A percentile compares a stretch with the other conserved stretches of the same genome.
These are phyloP conservation scores for Pueraria montana DNA, from an alignment of 306 rosid genomes.

Conservation along the genomic window DNA sequence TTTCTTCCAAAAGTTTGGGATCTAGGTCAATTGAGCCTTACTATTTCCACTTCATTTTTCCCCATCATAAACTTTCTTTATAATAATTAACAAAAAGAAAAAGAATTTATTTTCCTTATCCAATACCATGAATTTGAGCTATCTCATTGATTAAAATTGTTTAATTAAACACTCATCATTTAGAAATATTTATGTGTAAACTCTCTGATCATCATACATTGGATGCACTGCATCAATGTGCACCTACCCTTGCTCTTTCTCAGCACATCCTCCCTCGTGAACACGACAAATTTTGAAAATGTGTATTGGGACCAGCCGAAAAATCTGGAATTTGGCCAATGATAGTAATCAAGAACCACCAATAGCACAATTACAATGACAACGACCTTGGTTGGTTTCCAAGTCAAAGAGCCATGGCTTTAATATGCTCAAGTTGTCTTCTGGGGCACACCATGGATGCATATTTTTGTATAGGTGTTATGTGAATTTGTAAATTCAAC, in stretches of 20 bases:
- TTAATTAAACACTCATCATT: not conserved
- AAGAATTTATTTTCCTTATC: not conserved
- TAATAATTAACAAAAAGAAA: not conserved
- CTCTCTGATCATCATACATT: not conserved
- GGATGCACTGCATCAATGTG: not conserved
- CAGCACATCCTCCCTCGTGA: not conserved
- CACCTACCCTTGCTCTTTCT: not conserved
- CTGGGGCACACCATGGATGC: not conserved
- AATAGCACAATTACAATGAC: not conserved
- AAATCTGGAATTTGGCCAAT: constrained; percentile 24
- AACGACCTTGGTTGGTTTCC: not conserved
- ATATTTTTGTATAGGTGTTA: not conserved
- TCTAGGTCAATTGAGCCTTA: not conserved
- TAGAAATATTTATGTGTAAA: not conserved
- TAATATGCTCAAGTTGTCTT: not conserved
- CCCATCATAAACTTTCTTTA: not conserved
- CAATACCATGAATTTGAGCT: not conserved
- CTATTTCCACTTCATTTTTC: not conserved
- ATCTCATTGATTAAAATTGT: not conserved
- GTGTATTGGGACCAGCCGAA: constrained; percentile 1
- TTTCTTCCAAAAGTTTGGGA: not conserved
- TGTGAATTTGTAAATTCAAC: not conserved
- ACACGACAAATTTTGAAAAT: constrained; percentile 4
- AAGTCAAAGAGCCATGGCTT: not conserved
- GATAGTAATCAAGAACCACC: not conserved